Conservation (phyloP, 2,329 filamentous ascomycete species). For the Cadophora luteo-olivacea region DNA sequence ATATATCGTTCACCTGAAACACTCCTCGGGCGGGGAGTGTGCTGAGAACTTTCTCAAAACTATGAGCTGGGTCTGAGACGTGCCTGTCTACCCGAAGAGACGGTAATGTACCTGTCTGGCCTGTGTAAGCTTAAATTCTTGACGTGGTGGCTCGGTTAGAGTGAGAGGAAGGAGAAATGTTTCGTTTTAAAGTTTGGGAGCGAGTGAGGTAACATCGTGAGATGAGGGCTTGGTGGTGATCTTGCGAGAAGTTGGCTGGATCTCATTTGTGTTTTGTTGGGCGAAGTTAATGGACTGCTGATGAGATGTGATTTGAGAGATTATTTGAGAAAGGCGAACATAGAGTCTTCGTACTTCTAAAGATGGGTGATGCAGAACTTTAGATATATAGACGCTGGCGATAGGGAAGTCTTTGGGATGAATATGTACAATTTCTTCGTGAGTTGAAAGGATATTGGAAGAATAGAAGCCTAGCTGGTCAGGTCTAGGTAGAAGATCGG, state of each 20-base stretch:
- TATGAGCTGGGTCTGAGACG: not conserved
- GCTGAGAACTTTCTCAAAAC: conserved; percentile 8
- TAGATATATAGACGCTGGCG: not conserved
- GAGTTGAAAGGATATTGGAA: too few species aligned
- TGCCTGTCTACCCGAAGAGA: not conserved
- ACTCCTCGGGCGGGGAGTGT: not conserved
- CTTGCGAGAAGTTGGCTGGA: not conserved
- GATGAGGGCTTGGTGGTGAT: not conserved
- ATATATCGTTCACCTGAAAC: too few species aligned
- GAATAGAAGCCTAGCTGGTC: too few species aligned
- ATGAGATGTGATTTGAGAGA: not conserved
- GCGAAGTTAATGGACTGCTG: not conserved
- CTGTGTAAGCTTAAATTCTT: not conserved
- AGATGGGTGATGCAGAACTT: not conserved
- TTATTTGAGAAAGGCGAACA: too few species aligned
- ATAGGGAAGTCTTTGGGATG: too few species aligned
- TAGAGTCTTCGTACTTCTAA: not conserved
- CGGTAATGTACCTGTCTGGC: too few species aligned
- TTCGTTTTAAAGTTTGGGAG: not conserved
- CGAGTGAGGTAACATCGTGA: not conserved
- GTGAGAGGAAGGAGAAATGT: not conserved
- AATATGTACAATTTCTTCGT: too few species aligned
- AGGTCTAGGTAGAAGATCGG: too few species aligned
- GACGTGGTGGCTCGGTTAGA: not conserved
- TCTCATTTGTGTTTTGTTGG: not conserved